Base-by-base conservation (phyloP, 345 rosid genomes). In the Citrus australasica region DNA sequence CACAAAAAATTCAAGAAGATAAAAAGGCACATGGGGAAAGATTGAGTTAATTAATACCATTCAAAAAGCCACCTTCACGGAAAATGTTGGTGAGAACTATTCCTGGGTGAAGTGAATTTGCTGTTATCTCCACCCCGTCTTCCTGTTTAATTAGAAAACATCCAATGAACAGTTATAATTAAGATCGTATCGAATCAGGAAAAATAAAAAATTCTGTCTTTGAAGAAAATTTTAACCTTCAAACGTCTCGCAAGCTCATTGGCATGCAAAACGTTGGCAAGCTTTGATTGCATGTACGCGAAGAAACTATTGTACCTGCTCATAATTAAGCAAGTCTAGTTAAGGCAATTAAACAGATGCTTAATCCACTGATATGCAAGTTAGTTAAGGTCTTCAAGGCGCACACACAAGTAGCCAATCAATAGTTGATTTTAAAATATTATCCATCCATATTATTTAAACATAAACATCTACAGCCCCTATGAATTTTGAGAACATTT, bases 61-160 rank as follows among this genome's bases (percentile, higher is more conserved):
- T 64, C 3, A 64, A 0, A n/a, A 48, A 28, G 70, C 70, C 32
- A 60, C 1, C 6, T 30, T 89, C 85, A 30, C 91, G 90, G 75
- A 90, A 82, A 37, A 91, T 82, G 82, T 91, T 90, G 77, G 93
- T 93, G 79, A 80, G 73, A 53, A 91, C 87, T 66, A 82, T 59
- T 67, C 97, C 95, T 1, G 97, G 97, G 83, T 91, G 94, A 81
- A 93, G 84, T 70, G 98, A 88, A 82, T 93, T 93, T 56, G 85
- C 90, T 33, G 94, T 91, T 71, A 91, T 84, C 30, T 84, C 80
- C 73, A 83, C 85, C 35, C 86, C 89, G 3, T 75, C 70, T 76
- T 88, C 92, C 94, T 91, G 89, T 82, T 79, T 37, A 76, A 42
- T 42, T 42, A 42, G 48, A 68, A 61, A 64, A 21, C 68, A 78